Evolutionary conservation across 345 rosid species (phyloP).

Genomic region (Pugionium dolabratum): DNA sequence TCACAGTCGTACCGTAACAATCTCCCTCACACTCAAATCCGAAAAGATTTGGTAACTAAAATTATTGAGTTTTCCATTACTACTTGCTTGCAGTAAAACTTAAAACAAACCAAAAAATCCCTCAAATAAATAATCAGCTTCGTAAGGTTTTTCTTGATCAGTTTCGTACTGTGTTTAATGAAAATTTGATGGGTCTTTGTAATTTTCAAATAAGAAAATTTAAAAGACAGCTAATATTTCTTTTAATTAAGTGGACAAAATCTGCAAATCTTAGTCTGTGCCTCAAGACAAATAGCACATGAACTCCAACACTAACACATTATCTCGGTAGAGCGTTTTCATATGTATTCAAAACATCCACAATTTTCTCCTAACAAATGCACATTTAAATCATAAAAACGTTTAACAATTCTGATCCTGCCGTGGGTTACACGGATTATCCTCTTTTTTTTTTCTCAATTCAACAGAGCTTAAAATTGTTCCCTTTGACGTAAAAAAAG

Average conservation of each 20-base stretch:
- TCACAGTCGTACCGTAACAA: conserved; percentile 13
- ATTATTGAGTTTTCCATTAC: conserved; percentile 6
- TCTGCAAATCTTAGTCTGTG: conserved; percentile 23
- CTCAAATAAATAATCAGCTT: neutral
- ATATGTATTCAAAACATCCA: conserved; percentile 27
- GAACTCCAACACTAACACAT: conserved; percentile 19
- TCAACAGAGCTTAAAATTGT: conserved; percentile 16
- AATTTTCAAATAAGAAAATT: neutral
- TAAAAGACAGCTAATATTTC: conserved; percentile 9
- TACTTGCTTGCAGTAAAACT: conserved; percentile 6
- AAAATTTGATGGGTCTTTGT: conserved; percentile 14
- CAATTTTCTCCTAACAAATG: conserved; percentile 9
- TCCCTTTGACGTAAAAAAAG: neutral
- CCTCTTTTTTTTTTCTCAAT: conserved; percentile 51
- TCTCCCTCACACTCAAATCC: neutral
- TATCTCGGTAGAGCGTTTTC: conserved; percentile 12
- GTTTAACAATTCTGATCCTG: neutral
- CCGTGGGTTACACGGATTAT: conserved; percentile 66
- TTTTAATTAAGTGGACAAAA: conserved; percentile 16
- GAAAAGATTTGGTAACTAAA: neutral
- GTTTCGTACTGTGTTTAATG: conserved; percentile 1
- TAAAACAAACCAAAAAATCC: no score
- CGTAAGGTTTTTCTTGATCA: neutral
- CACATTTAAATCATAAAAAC: no score
- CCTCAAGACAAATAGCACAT: conserved; percentile 29